A percentile compares a stretch with the other conserved stretches of the same genome.
These are phyloP conservation scores for Babesia bovis DNA, from an alignment of 169 alveolate genomes.

Conservation along the genomic window DNA sequence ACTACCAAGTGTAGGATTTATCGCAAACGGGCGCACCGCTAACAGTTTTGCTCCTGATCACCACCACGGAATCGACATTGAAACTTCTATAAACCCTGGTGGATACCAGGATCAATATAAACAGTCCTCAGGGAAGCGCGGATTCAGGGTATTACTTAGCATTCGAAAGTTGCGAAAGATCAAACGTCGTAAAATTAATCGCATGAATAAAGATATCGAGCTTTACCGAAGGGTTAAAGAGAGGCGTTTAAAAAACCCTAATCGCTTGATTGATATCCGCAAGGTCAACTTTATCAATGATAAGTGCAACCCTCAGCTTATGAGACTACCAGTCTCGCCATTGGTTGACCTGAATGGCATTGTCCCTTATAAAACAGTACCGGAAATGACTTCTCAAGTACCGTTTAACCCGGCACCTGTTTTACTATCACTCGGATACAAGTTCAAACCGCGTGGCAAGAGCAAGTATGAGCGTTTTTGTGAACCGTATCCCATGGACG, in stretches of 20 bases:
- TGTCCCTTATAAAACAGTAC: conserved; percentile 75
- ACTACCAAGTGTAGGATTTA: background rate
- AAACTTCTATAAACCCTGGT: too few relatives aligned
- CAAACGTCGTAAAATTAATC: conserved; percentile 42
- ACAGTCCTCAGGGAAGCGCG: too few relatives aligned
- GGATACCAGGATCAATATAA: too few relatives aligned
- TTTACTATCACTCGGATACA: conserved; percentile 46
- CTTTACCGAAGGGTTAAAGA: conserved; percentile 41
- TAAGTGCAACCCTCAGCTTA: conserved; percentile 67
- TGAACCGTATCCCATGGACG: conserved; percentile 66
- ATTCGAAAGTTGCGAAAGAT: conserved; percentile 23
- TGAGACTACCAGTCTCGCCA: conserved; percentile 76
- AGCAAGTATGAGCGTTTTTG: conserved; percentile 58
- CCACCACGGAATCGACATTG: too few relatives aligned
- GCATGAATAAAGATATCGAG: conserved; percentile 56
- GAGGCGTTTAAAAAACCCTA: conserved; percentile 50
- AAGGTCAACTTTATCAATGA: conserved; percentile 73
- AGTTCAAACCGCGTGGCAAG: conserved; percentile 41
- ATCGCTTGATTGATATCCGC: conserved; percentile 69
- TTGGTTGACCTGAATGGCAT: conserved; percentile 65
- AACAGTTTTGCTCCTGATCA: too few relatives aligned
- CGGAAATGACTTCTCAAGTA: conserved; percentile 45
- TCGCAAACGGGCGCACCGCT: background rate
- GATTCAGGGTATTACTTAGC: conserved; percentile 1
- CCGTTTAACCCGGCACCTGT: conserved; percentile 67